These are phyloP conservation scores for Erysimum cheiranthoides DNA, from an alignment of 345 rosid genomes.

Conservation along the genomic window DNA sequence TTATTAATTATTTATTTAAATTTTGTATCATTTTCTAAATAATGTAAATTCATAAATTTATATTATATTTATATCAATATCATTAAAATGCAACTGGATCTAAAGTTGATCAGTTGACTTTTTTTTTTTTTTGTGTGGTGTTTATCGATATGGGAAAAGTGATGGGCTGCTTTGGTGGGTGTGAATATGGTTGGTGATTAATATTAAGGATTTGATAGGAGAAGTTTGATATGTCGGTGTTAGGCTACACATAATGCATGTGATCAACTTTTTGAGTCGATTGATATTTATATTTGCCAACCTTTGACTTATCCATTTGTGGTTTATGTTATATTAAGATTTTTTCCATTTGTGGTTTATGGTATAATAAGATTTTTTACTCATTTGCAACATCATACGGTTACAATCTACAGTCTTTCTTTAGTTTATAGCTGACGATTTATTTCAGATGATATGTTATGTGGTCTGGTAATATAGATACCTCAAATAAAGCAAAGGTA, in stretches of 20 bases:
- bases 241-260: slow-evolving; percentile 27
- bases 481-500: too few relatives aligned
- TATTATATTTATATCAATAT: too few relatives aligned
- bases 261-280: slow-evolving; percentile 20
- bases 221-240: slow-evolving; percentile 34
- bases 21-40: too few relatives aligned
- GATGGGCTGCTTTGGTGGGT: slow-evolving; percentile 38
- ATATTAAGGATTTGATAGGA: slow-evolving; percentile 28
- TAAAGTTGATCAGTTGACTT: too few relatives aligned
- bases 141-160: slow-evolving; percentile 15
- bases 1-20: too few relatives aligned
- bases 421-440: too few relatives aligned
- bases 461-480: too few relatives aligned
- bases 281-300: slow-evolving; percentile 12
- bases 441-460: too few relatives aligned
- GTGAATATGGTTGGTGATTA: slow-evolving; percentile 37
- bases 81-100: too few relatives aligned
- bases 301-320: slow-evolving; percentile 22
- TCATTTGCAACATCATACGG: background rate
- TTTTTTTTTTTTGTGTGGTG: background rate
- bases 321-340: slow-evolving; percentile 16
- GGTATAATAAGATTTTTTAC: slow-evolving; percentile 5
- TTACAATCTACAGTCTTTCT: background rate
- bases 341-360: slow-evolving; percentile 17
- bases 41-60: too few relatives aligned